Evolutionary conservation across 2,329 filamentous ascomycete species (phyloP).

Genomic region (Dactylonectria estremocensis): DNA sequence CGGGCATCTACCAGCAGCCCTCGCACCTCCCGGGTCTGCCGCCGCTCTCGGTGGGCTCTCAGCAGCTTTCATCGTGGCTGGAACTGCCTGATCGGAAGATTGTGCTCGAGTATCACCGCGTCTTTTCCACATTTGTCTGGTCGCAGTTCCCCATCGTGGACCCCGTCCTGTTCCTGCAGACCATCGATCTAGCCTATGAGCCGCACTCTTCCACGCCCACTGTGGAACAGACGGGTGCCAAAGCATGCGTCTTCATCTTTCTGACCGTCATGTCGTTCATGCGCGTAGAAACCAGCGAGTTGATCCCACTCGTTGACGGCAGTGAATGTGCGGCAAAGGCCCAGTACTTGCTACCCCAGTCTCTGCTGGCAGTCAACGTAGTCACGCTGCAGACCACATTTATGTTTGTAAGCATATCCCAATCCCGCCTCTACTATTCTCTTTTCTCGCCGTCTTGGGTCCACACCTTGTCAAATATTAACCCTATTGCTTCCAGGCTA

Average conservation of each 20-base stretch:
- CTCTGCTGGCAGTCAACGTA: conserved; percentile 58
- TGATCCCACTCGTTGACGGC: conserved; percentile 50
- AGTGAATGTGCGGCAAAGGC: conserved; percentile 58
- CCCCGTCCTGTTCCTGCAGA: conserved; percentile 59
- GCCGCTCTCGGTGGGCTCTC: neutral
- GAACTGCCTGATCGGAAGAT: conserved; percentile 1
- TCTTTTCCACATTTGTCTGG: neutral
- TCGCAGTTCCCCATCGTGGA: conserved; percentile 65
- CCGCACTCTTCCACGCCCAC: conserved; percentile 32
- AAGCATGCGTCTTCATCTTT: conserved; percentile 65
- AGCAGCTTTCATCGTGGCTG: neutral
- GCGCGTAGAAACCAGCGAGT: conserved; percentile 26
- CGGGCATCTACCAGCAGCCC: neutral
- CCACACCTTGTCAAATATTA: neutral
- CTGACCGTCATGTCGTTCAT: conserved; percentile 53
- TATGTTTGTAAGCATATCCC: conserved; percentile 58
- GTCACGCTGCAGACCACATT: conserved; percentile 60
- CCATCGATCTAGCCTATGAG: conserved; percentile 60
- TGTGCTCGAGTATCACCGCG: neutral
- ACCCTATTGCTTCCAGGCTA: conserved; percentile 46
- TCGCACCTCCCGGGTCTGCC: neutral
- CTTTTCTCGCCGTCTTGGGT: neutral
- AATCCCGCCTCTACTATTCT: neutral
- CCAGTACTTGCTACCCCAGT: conserved; percentile 56
- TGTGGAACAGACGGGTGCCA: conserved; percentile 52